These are phyloP conservation scores for Raphanus sativus DNA, from an alignment of 345 rosid species.

Conservation along the genomic window DNA sequence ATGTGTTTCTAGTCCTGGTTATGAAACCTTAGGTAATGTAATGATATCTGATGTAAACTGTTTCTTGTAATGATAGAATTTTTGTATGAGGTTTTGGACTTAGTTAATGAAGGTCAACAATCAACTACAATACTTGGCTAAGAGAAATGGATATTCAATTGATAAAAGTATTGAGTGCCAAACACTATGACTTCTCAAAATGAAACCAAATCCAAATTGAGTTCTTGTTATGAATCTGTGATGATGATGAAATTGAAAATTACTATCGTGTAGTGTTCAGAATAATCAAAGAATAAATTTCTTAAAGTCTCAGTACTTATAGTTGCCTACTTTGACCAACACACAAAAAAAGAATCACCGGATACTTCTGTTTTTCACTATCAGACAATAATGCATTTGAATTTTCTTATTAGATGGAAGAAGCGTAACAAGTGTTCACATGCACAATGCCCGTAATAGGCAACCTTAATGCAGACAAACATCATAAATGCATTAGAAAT, in stretches of 20 bases:
- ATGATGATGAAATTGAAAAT: background rate
- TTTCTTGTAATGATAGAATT: slow-evolving; percentile 30
- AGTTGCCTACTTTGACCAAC: slow-evolving; percentile 23
- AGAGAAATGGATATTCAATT: background rate
- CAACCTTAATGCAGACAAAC: background rate
- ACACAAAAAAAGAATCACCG: background rate
- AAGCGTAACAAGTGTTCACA: background rate
- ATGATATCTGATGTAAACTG: slow-evolving; percentile 23
- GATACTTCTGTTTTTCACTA: background rate
- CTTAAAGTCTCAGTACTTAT: background rate
- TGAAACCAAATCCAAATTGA: slow-evolving; percentile 24
- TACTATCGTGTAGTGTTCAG: background rate
- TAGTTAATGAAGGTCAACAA: background rate
- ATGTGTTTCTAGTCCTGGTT: slow-evolving; percentile 6
- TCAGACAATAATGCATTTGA: slow-evolving; percentile 11
- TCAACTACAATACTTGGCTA: background rate
- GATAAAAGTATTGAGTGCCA: background rate
- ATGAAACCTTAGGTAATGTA: slow-evolving; percentile 6
- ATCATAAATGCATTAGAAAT: slow-evolving; percentile 1
- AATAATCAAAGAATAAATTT: background rate
- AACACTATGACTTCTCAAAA: background rate
- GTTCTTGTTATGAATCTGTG: background rate
- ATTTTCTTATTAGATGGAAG: background rate
- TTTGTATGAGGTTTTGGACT: background rate
- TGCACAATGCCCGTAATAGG: too few relatives aligned